Conservation (phyloP, 139 green algal genomes). For the Trebouxia sp. region DNA sequence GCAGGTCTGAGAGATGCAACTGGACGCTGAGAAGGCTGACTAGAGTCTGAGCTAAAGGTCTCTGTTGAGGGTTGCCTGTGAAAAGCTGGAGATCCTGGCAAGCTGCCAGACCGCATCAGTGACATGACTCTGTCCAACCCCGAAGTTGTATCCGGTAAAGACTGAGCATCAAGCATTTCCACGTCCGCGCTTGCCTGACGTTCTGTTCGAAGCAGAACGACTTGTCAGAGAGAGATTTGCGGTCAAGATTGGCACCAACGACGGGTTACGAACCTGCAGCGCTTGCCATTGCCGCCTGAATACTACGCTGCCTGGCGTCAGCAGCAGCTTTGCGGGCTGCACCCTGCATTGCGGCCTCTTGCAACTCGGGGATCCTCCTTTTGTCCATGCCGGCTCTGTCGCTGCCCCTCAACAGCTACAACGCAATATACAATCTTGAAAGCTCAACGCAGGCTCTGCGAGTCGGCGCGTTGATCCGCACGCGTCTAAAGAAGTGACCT, state of each 20-base stretch:
- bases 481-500: too few species aligned
- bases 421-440: too few species aligned
- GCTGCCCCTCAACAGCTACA: too few species aligned
- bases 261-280: background rate
- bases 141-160: background rate
- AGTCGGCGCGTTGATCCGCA: too few species aligned
- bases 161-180: background rate
- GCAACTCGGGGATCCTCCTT: background rate
- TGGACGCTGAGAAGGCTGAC: too few species aligned
- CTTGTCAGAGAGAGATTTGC: background rate
- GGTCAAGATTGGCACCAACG: too few species aligned
- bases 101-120: background rate
- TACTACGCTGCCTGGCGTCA: conserved; percentile 1
- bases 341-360: background rate
- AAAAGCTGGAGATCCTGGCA: background rate
- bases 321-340: conserved; percentile 8
- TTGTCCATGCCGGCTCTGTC: background rate
- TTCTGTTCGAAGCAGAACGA: background rate
- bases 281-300: background rate
- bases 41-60: background rate
- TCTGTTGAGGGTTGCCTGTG: background rate
- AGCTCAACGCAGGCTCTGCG: too few species aligned
- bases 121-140: background rate
- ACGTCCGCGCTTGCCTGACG: background rate
- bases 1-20: too few species aligned